A percentile compares a stretch with the other conserved stretches of the same genome.
Conservation (phyloP, 2,329 filamentous ascomycete species). For the Fusarium albidum region DNA sequence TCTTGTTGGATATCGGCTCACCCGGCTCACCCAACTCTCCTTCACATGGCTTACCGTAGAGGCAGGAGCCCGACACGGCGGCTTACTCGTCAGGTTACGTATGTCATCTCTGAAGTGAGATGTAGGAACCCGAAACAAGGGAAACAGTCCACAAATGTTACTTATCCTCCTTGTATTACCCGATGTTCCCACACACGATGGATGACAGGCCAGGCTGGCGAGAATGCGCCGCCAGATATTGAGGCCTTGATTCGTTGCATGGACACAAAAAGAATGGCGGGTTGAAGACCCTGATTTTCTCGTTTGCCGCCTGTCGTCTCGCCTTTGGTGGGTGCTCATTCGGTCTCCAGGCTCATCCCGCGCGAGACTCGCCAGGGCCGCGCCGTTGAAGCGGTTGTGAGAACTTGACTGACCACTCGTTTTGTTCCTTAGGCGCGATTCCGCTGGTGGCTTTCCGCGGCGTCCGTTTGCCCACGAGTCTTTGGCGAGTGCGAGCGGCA, state of each 20-base stretch:
- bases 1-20: background rate
- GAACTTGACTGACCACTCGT: conserved; percentile 16
- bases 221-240: no score
- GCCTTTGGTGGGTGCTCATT: conserved; percentile 23
- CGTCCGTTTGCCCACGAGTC: conserved; percentile 25
- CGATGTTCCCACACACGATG: no score
- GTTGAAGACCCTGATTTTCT: conserved; percentile 23
- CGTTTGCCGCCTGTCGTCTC: conserved; percentile 4
- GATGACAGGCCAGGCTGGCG: no score
- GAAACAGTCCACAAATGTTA: no score
- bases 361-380: conserved; percentile 21
- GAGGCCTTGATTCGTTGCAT: no score
- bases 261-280: background rate
- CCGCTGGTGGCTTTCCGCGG: conserved; percentile 28
- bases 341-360: conserved; percentile 6
- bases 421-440: conserved; percentile 29
- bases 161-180: no score
- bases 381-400: conserved; percentile 19
- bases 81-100: no score
- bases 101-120: no score
- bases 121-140: no score
- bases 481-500: conserved; percentile 25
- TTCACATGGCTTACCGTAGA: background rate
- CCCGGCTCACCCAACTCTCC: background rate
- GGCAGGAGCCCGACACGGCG: no score